Percentiles rank a stretch among this genome's conserved stretches.
Conservation (phyloP, 2,329 filamentous ascomycete genomes). For the Microsporum audouinii region DNA sequence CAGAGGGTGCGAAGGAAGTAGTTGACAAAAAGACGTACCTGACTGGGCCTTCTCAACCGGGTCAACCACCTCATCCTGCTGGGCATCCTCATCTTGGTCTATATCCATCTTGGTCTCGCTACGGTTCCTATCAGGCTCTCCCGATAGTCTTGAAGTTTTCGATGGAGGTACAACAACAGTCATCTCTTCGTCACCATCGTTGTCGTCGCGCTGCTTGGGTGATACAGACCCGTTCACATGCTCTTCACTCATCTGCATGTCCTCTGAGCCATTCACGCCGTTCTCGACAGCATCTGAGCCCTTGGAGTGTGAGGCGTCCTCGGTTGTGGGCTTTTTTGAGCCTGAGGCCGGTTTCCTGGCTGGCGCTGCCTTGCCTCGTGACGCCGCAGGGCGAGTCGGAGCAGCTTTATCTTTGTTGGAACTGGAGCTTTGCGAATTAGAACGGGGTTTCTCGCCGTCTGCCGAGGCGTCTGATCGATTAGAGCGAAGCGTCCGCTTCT, state of each 20-base stretch:
- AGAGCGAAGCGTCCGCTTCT: slow-evolving; percentile 37
- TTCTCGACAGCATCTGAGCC: slow-evolving; percentile 60
- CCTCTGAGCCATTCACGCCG: slow-evolving; percentile 52
- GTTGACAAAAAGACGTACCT: slow-evolving; percentile 24
- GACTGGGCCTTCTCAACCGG: slow-evolving; percentile 41
- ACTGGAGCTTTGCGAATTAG: slow-evolving; percentile 34
- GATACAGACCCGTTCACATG: slow-evolving; percentile 40
- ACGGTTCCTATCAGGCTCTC: slow-evolving; percentile 50
- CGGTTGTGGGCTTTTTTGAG: slow-evolving; percentile 47
- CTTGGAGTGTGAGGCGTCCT: slow-evolving; percentile 58
- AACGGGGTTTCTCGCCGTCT: slow-evolving; percentile 35
- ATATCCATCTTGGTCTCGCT: slow-evolving; percentile 63
- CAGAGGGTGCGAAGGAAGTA: not conserved
- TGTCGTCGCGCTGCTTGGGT: slow-evolving; percentile 39
- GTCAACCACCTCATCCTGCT: slow-evolving; percentile 33
- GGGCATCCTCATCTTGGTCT: slow-evolving; percentile 31
- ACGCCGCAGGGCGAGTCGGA: slow-evolving; percentile 25
- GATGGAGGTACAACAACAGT: slow-evolving; percentile 67
- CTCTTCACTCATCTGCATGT: slow-evolving; percentile 61
- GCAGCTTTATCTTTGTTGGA: slow-evolving; percentile 36
- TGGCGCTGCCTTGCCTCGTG: slow-evolving; percentile 8
- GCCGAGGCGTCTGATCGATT: slow-evolving; percentile 33
- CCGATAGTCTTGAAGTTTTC: slow-evolving; percentile 51
- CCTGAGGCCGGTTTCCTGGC: slow-evolving; percentile 19
- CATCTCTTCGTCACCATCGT: slow-evolving; percentile 67